These are phyloP conservation scores for Juncus effusus DNA, from an alignment of 176 grass and related monocot species.

Conservation along the genomic window DNA sequence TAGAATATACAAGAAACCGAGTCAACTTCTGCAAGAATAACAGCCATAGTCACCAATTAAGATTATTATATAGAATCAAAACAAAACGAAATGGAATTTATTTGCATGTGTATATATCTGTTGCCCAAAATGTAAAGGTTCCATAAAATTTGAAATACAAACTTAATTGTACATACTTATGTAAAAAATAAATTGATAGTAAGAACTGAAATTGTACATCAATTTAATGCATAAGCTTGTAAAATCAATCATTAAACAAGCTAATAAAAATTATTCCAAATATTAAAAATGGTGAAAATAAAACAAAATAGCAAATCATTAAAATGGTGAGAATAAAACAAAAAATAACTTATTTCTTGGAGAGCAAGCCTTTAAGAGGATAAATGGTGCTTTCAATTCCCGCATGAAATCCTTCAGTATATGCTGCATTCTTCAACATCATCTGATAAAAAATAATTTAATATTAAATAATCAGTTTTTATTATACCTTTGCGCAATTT, in stretches of 20 bases:
- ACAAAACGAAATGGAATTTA: no score
- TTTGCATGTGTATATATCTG: no score
- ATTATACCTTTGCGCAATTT: background rate
- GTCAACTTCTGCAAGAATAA: background rate
- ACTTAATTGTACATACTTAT: no score
- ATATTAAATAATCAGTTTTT: background rate
- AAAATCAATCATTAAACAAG: no score
- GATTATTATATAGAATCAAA: background rate
- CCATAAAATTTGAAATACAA: no score
- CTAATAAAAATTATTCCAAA: no score
- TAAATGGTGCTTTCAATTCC: slow-evolving; percentile 47
- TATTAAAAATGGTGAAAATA: no score
- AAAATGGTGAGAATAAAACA: background rate
- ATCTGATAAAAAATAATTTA: slow-evolving; percentile 34
- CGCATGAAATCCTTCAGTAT: slow-evolving; percentile 51
- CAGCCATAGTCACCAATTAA: background rate
- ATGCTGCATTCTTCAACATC: slow-evolving; percentile 63
- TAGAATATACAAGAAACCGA: background rate
- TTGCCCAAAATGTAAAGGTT: no score
- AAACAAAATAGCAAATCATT: no score
- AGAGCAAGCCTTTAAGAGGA: slow-evolving; percentile 16
- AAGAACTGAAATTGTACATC: no score
- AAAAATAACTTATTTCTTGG: slow-evolving; percentile 30
- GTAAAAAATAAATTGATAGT: no score
- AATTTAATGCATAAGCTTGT: no score